A percentile compares a stretch with the other conserved stretches of the same genome.
phyloP scores from a whole-genome alignment of 495 filamentous ascomycete species.

The Letharia lupina region DNA sequence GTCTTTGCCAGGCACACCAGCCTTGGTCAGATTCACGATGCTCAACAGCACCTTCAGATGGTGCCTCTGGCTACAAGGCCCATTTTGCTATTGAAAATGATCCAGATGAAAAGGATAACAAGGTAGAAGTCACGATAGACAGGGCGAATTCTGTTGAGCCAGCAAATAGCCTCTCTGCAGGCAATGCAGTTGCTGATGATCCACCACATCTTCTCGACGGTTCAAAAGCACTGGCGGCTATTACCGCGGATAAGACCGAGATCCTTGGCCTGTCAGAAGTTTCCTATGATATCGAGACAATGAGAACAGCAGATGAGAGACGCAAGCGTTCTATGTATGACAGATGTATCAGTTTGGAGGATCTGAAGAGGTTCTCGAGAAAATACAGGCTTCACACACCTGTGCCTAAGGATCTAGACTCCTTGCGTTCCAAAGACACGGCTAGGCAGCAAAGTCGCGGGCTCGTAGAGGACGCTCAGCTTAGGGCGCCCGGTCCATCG shows the following conservation, averaged over 20 bases:
- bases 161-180: background rate
- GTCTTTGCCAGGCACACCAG: background rate
- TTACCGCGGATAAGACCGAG: background rate
- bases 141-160: background rate
- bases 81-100: background rate
- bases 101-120: background rate
- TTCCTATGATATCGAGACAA: background rate
- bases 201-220: background rate
- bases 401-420: background rate
- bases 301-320: background rate
- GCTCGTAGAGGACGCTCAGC: background rate
- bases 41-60: background rate
- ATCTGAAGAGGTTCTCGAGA: background rate
- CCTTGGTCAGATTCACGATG: background rate
- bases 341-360: background rate
- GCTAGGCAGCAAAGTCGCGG: background rate
- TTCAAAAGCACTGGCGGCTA: background rate
- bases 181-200: background rate
- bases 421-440: background rate
- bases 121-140: background rate
- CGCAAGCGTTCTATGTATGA: background rate
- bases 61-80: background rate
- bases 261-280: background rate
- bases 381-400: background rate
- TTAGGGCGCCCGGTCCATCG: background rate